Percentiles rank a stretch among this genome's conserved stretches.
phyloP scores from a whole-genome alignment of 2,329 filamentous ascomycete species.

The Claviceps sp. region DNA sequence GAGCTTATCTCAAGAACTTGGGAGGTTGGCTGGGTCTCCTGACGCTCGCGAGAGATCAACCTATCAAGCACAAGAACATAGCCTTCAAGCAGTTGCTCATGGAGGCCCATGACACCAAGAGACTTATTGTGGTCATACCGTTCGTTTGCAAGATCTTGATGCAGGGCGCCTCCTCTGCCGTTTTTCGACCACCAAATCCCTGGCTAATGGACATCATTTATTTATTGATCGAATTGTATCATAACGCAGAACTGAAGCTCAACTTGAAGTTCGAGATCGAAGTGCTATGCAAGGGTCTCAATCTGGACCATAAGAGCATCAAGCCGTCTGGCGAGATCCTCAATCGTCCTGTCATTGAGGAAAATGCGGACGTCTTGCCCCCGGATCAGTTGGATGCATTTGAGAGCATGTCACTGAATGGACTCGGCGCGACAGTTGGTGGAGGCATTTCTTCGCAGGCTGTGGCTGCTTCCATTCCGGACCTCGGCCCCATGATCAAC shows the following conservation, averaged over 20 bases:
- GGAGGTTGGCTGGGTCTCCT: constrained; percentile 87
- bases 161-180: constrained; percentile 70
- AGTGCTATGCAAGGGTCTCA: constrained; percentile 84
- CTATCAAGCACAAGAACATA: constrained; percentile 91
- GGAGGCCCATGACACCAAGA: constrained; percentile 85
- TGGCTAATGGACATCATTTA: constrained; percentile 96
- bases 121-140: constrained; percentile 82
- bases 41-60: constrained; percentile 85
- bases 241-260: constrained; percentile 83
- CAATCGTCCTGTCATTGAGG: constrained; percentile 54
- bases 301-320: constrained; percentile 83
- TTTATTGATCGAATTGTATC: constrained; percentile 83
- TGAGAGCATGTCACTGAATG: constrained; percentile 68
- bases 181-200: constrained; percentile 90
- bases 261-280: constrained; percentile 99
- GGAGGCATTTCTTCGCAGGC: constrained; percentile 65
- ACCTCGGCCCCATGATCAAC: constrained; percentile 64
- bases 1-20: constrained; percentile 82
- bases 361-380: constrained; percentile 43
- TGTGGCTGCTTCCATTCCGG: constrained; percentile 69
- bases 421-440: constrained; percentile 53
- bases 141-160: constrained; percentile 94
- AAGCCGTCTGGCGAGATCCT: constrained; percentile 79
- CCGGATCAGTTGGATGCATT: constrained; percentile 67
- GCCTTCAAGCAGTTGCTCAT: constrained; percentile 93